Base-by-base conservation (phyloP, 176 grass and related monocot genomes). In the Triticum timopheevii region DNA sequence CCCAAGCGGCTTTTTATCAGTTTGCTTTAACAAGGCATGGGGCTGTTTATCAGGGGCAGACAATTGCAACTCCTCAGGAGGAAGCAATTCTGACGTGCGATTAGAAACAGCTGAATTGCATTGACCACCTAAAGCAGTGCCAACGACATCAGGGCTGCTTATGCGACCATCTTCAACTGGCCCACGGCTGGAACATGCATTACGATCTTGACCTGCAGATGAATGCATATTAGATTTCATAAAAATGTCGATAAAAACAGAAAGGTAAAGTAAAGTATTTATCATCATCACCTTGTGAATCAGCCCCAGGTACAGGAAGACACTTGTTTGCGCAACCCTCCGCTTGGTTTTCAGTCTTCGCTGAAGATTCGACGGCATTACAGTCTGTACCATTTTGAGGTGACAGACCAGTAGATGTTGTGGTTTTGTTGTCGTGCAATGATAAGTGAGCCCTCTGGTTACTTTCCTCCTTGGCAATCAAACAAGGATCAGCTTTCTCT, bases 181-280 rank as follows among this genome's bases (percentile, higher is more conserved):
- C 33, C 84, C 83, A 80, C 1, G 72, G 66, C n/a, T 58, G 76
- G 42, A 7, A 81, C 28, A 80, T 73, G 72, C 76, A 50, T 54
- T 58, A 38, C 27, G 86, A 73, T 70, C 80, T 83, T 87, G 65
- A 83, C 92, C 75, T 65, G 76, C 72, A 89, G 61, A 79, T 82
- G 56, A 83, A 90, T 69, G 56, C 61, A 78, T 22, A 77, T 90
- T 84, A 68, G 78, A 54, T 13, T 83, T 81, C 45, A 17, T 47
- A 78, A 61, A 45, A 52, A 75, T n/a, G 20, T 69, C 44, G 24
- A 38, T 15, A 82, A 82, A 70, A 76, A n/a, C 10, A 65, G 52
- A 31, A 11, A 35, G 28, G 59, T n/a, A 24, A 58, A 27, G 49
- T 5, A 19, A 19, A 54, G 50, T 85, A 83, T 59, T 50, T 31